Conservation (phyloP, 2,329 filamentous ascomycete species). For the Colletotrichum simmondsii region DNA sequence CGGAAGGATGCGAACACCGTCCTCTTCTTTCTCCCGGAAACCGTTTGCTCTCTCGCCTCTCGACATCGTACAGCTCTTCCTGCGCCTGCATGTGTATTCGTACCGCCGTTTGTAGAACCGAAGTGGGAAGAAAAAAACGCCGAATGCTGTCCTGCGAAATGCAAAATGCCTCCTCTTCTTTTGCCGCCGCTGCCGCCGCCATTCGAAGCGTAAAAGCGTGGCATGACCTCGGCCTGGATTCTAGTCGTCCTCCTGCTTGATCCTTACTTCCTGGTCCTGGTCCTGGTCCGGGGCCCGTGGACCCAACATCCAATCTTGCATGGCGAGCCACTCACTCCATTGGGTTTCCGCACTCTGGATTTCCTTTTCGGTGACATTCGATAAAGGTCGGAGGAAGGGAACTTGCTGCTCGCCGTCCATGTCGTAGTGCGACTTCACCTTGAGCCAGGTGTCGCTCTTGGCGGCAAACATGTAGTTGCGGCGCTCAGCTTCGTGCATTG, state of each 20-base stretch:
- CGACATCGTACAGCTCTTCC: constrained; percentile 25
- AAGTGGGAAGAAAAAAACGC: not conserved
- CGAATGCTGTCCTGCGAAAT: constrained; percentile 13
- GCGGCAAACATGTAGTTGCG: constrained; percentile 95
- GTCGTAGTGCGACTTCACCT: constrained; percentile 91
- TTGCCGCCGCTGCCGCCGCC: not conserved
- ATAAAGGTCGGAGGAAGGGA: constrained; percentile 88
- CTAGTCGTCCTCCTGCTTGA: constrained; percentile 30
- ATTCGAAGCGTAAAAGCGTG: not conserved
- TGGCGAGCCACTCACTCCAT: constrained; percentile 95
- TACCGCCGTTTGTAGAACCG: constrained; percentile 13
- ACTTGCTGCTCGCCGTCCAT: constrained; percentile 84
- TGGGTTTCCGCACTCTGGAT: constrained; percentile 83
- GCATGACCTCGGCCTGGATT: not conserved
- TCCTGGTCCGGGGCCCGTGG: constrained; percentile 69
- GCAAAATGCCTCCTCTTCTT: not conserved
- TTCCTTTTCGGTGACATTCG: constrained; percentile 80
- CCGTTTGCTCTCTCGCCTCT: constrained; percentile 10
- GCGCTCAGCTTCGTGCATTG: constrained; percentile 87
- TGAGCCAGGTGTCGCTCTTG: constrained; percentile 90
- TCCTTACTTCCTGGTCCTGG: constrained; percentile 22
- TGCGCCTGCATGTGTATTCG: not conserved
- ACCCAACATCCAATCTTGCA: constrained; percentile 99
- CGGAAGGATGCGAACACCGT: constrained; percentile 6
- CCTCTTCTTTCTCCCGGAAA: constrained; percentile 1